These are phyloP conservation scores for Mesembryanthemum crystallinum DNA, from an alignment of 148 eudicot species.

Conservation along the genomic window DNA sequence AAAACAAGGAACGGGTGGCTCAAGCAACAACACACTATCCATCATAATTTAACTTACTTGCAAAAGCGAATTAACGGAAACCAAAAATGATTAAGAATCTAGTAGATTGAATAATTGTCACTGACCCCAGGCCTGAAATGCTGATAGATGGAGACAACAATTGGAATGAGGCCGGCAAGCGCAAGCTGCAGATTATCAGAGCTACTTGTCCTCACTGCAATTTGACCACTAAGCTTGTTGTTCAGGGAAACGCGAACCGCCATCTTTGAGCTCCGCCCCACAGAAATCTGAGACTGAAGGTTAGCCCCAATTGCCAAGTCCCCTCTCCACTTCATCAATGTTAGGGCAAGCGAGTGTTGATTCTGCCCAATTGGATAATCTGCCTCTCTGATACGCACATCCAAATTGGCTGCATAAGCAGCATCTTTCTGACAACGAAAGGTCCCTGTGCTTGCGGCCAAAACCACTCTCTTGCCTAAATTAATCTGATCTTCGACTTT, in stretches of 20 bases:
- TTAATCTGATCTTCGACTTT: conserved; percentile 80
- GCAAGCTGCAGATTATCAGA: conserved; percentile 78
- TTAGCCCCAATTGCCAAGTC: conserved; percentile 60
- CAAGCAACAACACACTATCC: neutral
- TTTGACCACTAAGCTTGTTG: conserved; percentile 91
- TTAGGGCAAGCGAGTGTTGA: conserved; percentile 48
- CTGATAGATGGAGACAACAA: conserved; percentile 59
- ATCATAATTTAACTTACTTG: conserved; percentile 2
- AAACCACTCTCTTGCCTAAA: conserved; percentile 62
- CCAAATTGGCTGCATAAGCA: conserved; percentile 67
- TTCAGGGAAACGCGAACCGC: conserved; percentile 74
- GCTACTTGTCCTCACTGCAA: conserved; percentile 80
- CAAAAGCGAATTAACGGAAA: conserved; percentile 6
- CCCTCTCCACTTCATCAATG: conserved; percentile 65
- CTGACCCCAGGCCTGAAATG: conserved; percentile 52
- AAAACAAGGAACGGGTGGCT: conserved; percentile 8
- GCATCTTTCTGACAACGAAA: conserved; percentile 57
- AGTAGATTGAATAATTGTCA: conserved; percentile 69
- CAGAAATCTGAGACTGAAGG: conserved; percentile 63
- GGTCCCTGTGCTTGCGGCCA: conserved; percentile 62
- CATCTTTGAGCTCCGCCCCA: conserved; percentile 80
- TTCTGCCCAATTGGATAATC: conserved; percentile 65
- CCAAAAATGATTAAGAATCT: conserved; percentile 21
- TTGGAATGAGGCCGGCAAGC: conserved; percentile 66
- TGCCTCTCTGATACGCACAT: conserved; percentile 49